These are phyloP conservation scores for Solanum appendiculatum DNA, from an alignment of 257 asterid genomes.

Conservation along the genomic window DNA sequence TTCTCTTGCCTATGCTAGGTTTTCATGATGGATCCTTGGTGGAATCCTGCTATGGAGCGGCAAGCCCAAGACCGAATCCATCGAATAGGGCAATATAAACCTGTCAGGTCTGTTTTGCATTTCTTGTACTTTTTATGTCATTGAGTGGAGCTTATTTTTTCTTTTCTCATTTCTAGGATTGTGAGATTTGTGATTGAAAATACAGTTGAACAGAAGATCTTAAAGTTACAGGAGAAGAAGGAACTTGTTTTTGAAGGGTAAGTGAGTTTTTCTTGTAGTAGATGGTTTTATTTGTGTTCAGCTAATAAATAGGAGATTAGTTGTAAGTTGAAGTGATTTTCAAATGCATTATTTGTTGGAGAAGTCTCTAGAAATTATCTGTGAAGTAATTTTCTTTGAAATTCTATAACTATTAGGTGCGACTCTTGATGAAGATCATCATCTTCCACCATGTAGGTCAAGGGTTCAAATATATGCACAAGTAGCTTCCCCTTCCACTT, in stretches of 20 bases:
- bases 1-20: slow-evolving; percentile 32
- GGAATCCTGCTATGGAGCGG: slow-evolving; percentile 96
- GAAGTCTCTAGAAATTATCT: not conserved
- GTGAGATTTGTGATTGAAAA: slow-evolving; percentile 77
- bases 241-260: slow-evolving; percentile 94
- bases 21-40: slow-evolving; percentile 98
- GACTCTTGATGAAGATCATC: not conserved
- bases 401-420: not conserved
- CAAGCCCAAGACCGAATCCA: slow-evolving; percentile 98
- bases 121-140: not conserved
- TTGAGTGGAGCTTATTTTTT: not conserved
- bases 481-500: not conserved
- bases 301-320: not conserved
- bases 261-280: not conserved
- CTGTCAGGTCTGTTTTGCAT: slow-evolving; percentile 44
- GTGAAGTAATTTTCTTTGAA: not conserved
- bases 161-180: slow-evolving; percentile 35
- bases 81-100: slow-evolving; percentile 87
- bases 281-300: not conserved
- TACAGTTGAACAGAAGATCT: slow-evolving; percentile 80
- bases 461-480: not conserved
- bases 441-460: not conserved
- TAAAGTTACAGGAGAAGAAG: slow-evolving; percentile 90
- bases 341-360: not conserved
- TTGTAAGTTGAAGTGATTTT: not conserved